phyloP scores from a whole-genome alignment of 441 rosid genomes.

The Cnidoscolus chayamansa region DNA sequence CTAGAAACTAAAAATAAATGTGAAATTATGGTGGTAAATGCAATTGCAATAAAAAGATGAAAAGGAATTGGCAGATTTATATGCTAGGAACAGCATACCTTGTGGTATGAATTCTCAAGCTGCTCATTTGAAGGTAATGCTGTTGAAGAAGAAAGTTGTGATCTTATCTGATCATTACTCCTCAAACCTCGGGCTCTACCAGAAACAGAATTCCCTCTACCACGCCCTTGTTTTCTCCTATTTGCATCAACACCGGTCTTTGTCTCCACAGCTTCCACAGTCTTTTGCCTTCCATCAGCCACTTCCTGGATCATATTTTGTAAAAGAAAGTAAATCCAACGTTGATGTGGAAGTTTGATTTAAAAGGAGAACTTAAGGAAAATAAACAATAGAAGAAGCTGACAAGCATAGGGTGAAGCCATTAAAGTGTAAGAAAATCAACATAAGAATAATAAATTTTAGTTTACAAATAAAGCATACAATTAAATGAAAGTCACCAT shows the following conservation, averaged over 20 bases:
- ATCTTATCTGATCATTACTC: conserved; percentile 55
- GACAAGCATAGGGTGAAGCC: background rate
- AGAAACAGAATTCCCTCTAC: conserved; percentile 63
- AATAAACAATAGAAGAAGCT: background rate
- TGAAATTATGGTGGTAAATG: background rate
- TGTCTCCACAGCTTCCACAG: conserved; percentile 47
- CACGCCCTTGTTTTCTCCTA: conserved; percentile 84
- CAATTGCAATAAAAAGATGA: background rate
- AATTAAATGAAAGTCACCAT: conserved; percentile 1
- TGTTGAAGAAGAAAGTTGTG: conserved; percentile 44
- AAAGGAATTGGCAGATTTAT: conserved; percentile 8
- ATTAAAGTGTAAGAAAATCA: background rate
- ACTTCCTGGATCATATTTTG: conserved; percentile 40
- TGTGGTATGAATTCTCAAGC: conserved; percentile 51
- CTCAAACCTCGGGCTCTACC: conserved; percentile 87
- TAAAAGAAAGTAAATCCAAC: background rate
- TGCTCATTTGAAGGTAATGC: conserved; percentile 55
- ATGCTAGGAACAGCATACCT: conserved; percentile 44
- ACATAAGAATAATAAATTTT: background rate
- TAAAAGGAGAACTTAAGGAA: conserved; percentile 8
- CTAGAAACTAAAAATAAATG: background rate
- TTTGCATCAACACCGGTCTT: conserved; percentile 51
- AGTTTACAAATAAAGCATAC: conserved; percentile 8
- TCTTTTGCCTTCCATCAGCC: conserved; percentile 64
- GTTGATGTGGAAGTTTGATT: conserved; percentile 18